phyloP scores from a whole-genome alignment of 345 rosid genomes.

The Punica granatum region DNA sequence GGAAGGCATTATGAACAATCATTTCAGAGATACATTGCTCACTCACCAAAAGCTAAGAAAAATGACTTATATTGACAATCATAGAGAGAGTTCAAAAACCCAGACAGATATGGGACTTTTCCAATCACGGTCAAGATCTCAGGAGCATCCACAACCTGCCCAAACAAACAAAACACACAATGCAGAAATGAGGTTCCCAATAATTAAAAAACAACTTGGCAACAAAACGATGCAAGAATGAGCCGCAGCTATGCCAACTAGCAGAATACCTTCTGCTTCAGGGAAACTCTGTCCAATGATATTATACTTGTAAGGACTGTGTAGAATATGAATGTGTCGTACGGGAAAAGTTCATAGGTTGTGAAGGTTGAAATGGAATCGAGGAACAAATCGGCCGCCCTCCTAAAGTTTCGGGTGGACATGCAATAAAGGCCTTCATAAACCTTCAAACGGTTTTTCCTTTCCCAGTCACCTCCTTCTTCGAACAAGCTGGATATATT shows the following conservation, averaged over 20 bases:
- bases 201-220: neutral
- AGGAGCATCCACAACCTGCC: constrained; percentile 98
- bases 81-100: constrained; percentile 84
- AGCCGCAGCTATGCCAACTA: constrained; percentile 4
- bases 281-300: constrained; percentile 88
- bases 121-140: constrained; percentile 97
- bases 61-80: constrained; percentile 92
- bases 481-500: constrained; percentile 68
- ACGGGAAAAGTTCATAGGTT: constrained; percentile 90
- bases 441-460: constrained; percentile 94
- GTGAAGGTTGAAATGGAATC: constrained; percentile 99
- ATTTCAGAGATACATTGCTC: neutral
- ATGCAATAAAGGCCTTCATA: constrained; percentile 93
- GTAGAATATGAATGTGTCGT: constrained; percentile 92
- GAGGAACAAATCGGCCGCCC: constrained; percentile 82
- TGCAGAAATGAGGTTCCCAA: neutral
- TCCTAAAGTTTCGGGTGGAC: constrained; percentile 83
- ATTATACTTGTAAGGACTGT: constrained; percentile 93
- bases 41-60: constrained; percentile 89
- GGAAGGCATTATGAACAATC: neutral
- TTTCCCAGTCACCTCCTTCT: constrained; percentile 99
- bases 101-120: constrained; percentile 78
- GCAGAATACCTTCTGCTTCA: constrained; percentile 80
- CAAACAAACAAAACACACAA: constrained; percentile 9
- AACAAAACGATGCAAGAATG: neutral